Evolutionary conservation across 2,329 filamentous ascomycete genomes (phyloP).

Genomic region (Claviceps citrina): DNA sequence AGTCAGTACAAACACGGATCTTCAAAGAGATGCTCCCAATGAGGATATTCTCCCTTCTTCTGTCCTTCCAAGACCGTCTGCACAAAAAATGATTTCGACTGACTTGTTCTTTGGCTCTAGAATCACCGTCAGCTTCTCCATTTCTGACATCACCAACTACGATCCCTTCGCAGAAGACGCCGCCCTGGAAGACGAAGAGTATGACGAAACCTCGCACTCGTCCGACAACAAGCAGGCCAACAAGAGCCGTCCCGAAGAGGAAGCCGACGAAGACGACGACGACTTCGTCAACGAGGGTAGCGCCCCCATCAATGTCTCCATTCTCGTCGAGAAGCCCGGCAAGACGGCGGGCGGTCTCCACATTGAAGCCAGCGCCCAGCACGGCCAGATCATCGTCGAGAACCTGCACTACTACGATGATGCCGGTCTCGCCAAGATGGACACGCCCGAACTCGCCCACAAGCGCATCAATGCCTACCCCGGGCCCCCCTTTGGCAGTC

Average conservation of each 20-base stretch:
- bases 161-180: slow-evolving; percentile 24
- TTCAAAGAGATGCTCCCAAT: no score
- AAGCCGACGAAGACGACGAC: slow-evolving; percentile 29
- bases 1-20: no score
- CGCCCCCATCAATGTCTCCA: slow-evolving; percentile 69
- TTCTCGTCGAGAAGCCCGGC: slow-evolving; percentile 76
- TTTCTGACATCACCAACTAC: slow-evolving; percentile 25
- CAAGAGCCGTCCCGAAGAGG: slow-evolving; percentile 35
- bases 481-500: slow-evolving; percentile 80
- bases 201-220: slow-evolving; percentile 29
- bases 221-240: slow-evolving; percentile 41
- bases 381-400: slow-evolving; percentile 74
- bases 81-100: neutral
- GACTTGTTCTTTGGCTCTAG: slow-evolving; percentile 10
- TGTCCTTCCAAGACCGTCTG: no score
- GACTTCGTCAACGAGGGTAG: slow-evolving; percentile 38
- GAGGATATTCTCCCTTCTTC: no score
- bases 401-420: slow-evolving; percentile 81
- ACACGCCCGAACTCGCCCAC: slow-evolving; percentile 63
- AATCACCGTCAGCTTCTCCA: slow-evolving; percentile 30
- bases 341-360: slow-evolving; percentile 58
- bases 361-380: slow-evolving; percentile 74
- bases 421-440: slow-evolving; percentile 58
- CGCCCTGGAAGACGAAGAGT: slow-evolving; percentile 25
- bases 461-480: slow-evolving; percentile 66